Evolutionary conservation across 768 basidiomycete genomes (phyloP).

Genomic region (Glaciozyma antarctica): DNA sequence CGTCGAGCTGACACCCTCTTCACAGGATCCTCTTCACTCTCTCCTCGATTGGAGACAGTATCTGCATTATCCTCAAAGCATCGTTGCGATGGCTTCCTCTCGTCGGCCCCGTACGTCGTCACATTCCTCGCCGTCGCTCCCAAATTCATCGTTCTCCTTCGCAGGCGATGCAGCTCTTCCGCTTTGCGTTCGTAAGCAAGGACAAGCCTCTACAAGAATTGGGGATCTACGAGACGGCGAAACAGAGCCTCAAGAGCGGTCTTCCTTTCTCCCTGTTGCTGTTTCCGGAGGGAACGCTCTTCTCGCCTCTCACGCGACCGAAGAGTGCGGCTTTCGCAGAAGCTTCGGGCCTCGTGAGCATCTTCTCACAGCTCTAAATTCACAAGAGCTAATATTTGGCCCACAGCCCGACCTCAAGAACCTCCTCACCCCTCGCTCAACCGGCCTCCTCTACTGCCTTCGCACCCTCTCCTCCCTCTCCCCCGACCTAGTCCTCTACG

Average conservation of each 20-base stretch:
- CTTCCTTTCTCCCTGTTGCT: conserved; percentile 67
- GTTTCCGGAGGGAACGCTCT: conserved; percentile 93
- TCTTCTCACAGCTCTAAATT: neutral
- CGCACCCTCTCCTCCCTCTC: conserved; percentile 70
- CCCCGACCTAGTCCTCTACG: conserved; percentile 68
- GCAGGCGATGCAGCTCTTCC: conserved; percentile 1
- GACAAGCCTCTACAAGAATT: conserved; percentile 11
- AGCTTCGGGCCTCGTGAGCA: conserved; percentile 71
- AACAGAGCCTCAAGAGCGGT: no score
- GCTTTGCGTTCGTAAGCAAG: conserved; percentile 24
- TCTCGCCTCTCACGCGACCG: conserved; percentile 74
- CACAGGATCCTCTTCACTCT: conserved; percentile 64
- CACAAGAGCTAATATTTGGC: neutral
- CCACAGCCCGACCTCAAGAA: conserved; percentile 68
- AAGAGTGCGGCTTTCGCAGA: conserved; percentile 79
- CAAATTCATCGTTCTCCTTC: conserved; percentile 21
- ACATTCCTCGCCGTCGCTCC: conserved; percentile 1
- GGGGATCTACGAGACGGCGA: neutral
- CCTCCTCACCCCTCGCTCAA: conserved; percentile 77
- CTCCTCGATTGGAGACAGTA: conserved; percentile 55
- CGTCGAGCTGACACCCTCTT: conserved; percentile 43
- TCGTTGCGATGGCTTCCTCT: conserved; percentile 77
- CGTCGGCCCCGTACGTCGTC: conserved; percentile 47
- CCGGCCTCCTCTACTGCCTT: conserved; percentile 75
- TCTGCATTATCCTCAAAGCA: conserved; percentile 88